These are phyloP conservation scores for Wickerhamiella siamensis DNA, from an alignment of 805 yeast species.

Conservation along the genomic window DNA sequence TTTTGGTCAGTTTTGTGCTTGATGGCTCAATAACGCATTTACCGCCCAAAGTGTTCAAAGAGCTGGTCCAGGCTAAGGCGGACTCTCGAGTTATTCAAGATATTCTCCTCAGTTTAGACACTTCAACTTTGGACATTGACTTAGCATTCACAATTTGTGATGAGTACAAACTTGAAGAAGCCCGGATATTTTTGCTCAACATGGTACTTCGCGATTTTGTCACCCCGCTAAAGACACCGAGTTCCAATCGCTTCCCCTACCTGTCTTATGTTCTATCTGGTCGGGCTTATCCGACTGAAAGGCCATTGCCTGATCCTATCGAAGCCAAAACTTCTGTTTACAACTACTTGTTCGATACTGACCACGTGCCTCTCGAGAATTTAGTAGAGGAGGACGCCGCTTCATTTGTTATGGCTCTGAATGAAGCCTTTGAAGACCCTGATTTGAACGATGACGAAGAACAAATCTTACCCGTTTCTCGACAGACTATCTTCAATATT, in stretches of 20 bases:
- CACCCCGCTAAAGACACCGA: constrained; percentile 17
- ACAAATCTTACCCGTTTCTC: constrained; percentile 29
- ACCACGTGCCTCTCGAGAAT: constrained; percentile 3
- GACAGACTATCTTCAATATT: constrained; percentile 70
- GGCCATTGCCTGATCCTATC: constrained; percentile 13
- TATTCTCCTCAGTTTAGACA: constrained; percentile 53
- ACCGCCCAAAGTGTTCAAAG: constrained; percentile 51
- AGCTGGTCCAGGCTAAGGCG: constrained; percentile 40
- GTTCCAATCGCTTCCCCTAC: constrained; percentile 34
- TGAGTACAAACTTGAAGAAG: constrained; percentile 41
- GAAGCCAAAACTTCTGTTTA: constrained; percentile 39
- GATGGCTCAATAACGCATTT: constrained; percentile 33
- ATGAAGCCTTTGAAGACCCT: constrained; percentile 75
- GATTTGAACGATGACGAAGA: constrained; percentile 45
- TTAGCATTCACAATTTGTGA: constrained; percentile 50
- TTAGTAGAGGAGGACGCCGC: constrained; percentile 6
- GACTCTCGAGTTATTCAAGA: constrained; percentile 43
- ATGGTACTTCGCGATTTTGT: constrained; percentile 50
- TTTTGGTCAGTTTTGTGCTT: constrained; percentile 38
- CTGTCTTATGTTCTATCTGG: constrained; percentile 61
- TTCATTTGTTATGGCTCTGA: constrained; percentile 51
- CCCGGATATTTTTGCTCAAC: constrained; percentile 60
- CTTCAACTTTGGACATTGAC: constrained; percentile 61
- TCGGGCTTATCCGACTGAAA: constrained; percentile 62
- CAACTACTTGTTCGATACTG: constrained; percentile 40